phyloP scores from a whole-genome alignment of 345 rosid genomes.

The Populus nigra region DNA sequence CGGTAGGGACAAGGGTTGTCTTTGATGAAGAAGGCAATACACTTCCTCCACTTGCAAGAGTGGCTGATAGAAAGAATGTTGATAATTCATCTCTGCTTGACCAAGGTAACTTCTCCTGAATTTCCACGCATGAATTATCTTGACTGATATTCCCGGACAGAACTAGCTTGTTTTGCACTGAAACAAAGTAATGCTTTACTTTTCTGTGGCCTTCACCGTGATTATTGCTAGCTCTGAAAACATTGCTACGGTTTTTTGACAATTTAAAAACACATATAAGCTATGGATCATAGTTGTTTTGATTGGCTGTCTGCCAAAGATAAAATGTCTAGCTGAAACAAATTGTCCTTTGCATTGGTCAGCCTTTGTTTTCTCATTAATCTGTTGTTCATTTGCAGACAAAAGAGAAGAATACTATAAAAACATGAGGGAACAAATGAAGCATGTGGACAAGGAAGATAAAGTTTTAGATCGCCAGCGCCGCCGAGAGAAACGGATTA shows the following conservation, averaged over 20 bases:
- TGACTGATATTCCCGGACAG: no score
- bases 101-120: slow-evolving; percentile 45
- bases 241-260: background rate
- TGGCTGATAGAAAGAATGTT: slow-evolving; percentile 50
- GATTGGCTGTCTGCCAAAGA: background rate
- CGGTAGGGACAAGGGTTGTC: slow-evolving; percentile 68
- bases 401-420: slow-evolving; percentile 52
- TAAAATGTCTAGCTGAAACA: background rate
- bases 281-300: no score
- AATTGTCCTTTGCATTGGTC: background rate
- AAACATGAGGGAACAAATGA: slow-evolving; percentile 74
- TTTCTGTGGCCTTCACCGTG: no score
- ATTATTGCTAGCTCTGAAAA: no score
- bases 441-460: slow-evolving; percentile 71
- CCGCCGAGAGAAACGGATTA: slow-evolving; percentile 63
- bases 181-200: no score
- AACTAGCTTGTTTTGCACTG: no score
- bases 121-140: background rate
- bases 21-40: slow-evolving; percentile 86
- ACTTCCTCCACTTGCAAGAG: slow-evolving; percentile 70
- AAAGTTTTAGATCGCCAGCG: slow-evolving; percentile 65
- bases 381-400: slow-evolving; percentile 36
- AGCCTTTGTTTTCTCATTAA: background rate
- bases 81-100: slow-evolving; percentile 47
- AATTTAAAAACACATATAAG: no score